A percentile compares a stretch with the other conserved stretches of the same genome.
Evolutionary conservation across 2,329 filamentous ascomycete species (phyloP).

Genomic region (Alternaria burnsii): DNA sequence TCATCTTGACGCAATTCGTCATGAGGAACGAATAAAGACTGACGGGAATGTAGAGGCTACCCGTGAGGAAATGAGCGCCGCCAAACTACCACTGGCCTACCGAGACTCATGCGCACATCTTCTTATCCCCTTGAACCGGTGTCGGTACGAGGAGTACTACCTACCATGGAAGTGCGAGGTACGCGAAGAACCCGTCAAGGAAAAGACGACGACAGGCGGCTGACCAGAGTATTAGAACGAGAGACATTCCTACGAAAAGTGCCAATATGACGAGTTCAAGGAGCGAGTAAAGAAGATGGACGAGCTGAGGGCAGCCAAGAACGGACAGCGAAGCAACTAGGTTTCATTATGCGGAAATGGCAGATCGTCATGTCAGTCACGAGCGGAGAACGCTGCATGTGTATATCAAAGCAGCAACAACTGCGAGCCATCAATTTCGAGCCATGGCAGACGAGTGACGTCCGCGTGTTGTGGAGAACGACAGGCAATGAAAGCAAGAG

Average conservation of each 20-base stretch:
- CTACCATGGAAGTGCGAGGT: constrained; percentile 98
- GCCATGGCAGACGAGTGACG: background rate
- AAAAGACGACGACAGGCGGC: constrained; percentile 8
- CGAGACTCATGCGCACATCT: constrained; percentile 95
- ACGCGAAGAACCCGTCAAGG: constrained; percentile 48
- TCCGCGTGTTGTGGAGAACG: background rate
- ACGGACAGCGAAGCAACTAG: constrained; percentile 83
- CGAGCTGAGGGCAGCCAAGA: constrained; percentile 87
- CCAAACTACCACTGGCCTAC: constrained; percentile 86
- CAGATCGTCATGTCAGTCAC: constrained; percentile 5
- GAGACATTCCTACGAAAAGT: constrained; percentile 98
- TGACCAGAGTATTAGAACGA: constrained; percentile 71
- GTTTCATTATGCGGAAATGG: background rate
- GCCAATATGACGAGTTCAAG: constrained; percentile 99
- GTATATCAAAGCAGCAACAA: constrained; percentile 42
- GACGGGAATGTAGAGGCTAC: constrained; percentile 70
- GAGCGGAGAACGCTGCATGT: constrained; percentile 37
- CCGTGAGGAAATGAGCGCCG: constrained; percentile 92
- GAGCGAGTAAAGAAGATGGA: constrained; percentile 99
- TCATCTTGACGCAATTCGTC: constrained; percentile 29
- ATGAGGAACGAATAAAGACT: constrained; percentile 37
- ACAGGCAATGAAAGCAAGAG: background rate
- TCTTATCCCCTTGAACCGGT: constrained; percentile 93
- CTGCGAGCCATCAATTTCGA: constrained; percentile 4
- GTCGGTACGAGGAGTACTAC: constrained; percentile 90